These are phyloP conservation scores for Gnomoniopsis smithogilvyi DNA, from an alignment of 2,329 filamentous ascomycete species.

Conservation along the genomic window DNA sequence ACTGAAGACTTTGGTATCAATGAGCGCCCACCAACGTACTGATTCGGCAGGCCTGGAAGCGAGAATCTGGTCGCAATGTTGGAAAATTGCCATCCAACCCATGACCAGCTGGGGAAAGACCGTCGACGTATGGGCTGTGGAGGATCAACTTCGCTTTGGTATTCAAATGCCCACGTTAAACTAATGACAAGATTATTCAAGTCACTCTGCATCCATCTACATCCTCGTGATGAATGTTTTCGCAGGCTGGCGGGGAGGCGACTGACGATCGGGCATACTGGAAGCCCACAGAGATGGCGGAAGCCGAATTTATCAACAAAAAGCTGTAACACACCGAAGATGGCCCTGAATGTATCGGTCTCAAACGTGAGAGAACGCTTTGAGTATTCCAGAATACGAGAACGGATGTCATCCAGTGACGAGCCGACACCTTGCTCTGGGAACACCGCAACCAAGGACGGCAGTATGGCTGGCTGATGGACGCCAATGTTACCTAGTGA, in stretches of 20 bases:
- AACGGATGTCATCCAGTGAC: neutral
- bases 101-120: neutral
- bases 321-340: neutral
- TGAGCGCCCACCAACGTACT: no score
- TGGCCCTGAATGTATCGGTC: neutral
- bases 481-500: neutral
- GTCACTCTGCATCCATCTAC: neutral
- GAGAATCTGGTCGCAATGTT: no score
- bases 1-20: no score
- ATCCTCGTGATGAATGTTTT: no score
- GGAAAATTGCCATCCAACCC: neutral
- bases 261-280: neutral
- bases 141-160: no score
- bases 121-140: neutral
- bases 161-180: neutral
- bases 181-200: neutral
- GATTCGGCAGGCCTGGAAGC: no score
- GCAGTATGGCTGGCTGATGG: neutral
- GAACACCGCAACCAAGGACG: neutral
- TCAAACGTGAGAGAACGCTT: neutral
- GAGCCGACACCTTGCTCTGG: neutral
- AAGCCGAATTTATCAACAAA: neutral
- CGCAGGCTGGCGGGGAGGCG: no score
- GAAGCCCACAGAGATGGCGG: neutral
- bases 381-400: neutral